phyloP scores from a whole-genome alignment of 176 grass and related monocot species.

The Secale cereale region DNA sequence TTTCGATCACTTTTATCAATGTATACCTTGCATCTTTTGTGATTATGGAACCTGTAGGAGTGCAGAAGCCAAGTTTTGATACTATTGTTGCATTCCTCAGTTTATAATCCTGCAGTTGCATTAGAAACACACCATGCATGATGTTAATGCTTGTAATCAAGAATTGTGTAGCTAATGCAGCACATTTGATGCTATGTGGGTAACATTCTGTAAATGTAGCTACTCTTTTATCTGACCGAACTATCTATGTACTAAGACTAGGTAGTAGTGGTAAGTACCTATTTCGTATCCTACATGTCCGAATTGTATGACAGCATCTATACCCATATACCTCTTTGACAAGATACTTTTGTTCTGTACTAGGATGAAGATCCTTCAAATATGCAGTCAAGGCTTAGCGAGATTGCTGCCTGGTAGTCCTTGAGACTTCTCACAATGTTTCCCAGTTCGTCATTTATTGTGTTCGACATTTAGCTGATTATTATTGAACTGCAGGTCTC shows the following conservation, averaged over 20 bases:
- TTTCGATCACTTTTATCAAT: not conserved
- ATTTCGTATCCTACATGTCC: not conserved
- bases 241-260: not conserved
- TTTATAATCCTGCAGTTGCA: not conserved
- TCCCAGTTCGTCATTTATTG: not conserved
- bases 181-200: not conserved
- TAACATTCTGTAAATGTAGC: constrained; percentile 15
- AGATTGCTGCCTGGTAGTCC: constrained; percentile 42
- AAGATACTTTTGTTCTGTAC: not conserved
- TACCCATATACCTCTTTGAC: constrained; percentile 1
- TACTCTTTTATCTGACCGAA: not conserved
- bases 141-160: not conserved
- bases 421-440: not conserved
- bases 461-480: not conserved
- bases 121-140: not conserved
- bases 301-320: not conserved
- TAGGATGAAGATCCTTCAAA: constrained; percentile 29
- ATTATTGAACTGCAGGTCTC: constrained; percentile 40
- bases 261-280: not conserved
- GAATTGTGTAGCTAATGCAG: not conserved
- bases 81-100: not conserved
- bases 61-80: not conserved
- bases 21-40: not conserved
- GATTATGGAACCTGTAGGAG: not conserved
- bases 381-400: constrained; percentile 30